Conservation (phyloP, 2,329 filamentous ascomycete species). For the Dactylonectria estremocensis region DNA sequence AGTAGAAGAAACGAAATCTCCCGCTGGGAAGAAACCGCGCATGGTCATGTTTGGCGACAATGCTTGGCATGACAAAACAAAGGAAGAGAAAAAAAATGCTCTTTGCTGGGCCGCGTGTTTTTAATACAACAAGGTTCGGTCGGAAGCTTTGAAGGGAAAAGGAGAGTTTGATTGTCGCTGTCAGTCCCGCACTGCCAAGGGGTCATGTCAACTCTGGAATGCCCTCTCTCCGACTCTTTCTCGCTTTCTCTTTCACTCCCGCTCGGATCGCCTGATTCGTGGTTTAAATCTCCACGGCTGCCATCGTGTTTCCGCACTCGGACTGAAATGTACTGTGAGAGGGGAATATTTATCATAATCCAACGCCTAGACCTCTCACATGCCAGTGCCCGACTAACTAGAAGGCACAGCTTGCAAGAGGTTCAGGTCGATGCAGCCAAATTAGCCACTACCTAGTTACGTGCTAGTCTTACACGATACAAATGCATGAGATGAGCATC, state of each 20-base stretch:
- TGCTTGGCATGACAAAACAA: not conserved
- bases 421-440: not conserved
- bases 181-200: not conserved
- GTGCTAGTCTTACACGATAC: not conserved
- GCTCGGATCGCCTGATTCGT: not conserved
- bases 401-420: not conserved
- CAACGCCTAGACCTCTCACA: not conserved
- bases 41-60: not conserved
- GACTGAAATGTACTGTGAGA: not conserved
- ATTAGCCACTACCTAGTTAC: not conserved
- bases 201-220: not conserved
- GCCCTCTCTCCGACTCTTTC: not conserved
- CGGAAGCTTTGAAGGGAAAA: not conserved
- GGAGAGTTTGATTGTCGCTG: not conserved
- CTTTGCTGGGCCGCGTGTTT: not conserved
- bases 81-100: not conserved
- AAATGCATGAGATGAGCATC: not conserved
- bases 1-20: too few species aligned
- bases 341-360: not conserved
- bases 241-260: not conserved
- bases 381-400: not conserved
- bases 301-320: not conserved
- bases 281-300: not conserved
- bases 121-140: not conserved
- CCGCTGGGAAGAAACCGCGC: not conserved